Base-by-base conservation (phyloP, 2,329 filamentous ascomycete genomes). In the Stachybotrys elegans region DNA sequence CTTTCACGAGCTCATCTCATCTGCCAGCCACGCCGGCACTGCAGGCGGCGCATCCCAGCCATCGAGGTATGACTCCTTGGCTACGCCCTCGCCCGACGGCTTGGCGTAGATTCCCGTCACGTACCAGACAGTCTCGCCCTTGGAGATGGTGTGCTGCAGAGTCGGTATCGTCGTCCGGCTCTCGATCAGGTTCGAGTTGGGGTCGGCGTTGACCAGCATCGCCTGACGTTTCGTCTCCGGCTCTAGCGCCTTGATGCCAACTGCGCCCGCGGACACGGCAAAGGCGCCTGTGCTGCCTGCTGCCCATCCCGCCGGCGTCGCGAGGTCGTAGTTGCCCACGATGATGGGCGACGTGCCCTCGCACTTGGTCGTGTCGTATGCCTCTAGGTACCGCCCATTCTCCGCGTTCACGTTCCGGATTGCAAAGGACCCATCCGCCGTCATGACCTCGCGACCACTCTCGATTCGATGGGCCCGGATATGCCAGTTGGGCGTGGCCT, bases 171-270 rank as follows among this genome's bases (percentile, higher is more conserved):
- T 73, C 4, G 84, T 88, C 46, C 86, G 70, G 46, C 81, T 80
- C 65, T 88, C 82, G 3, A 89, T 72, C 25, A 91, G 66, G 63
- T 91, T 91, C 39, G 83, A 86, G 66, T 91, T 90, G 6, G 86
- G 85, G 59, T 91, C 87, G 11, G 85, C 84, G 45, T 88, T 81
- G 39, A 90, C 79, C 21, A 88, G 70, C 57, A 76, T 81, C 4
- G 85, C 86, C 43, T 62, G 65, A 17, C 84, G 71, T 13, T 58
- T 63, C 7, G 66, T 68, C 8, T 58, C 66, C 1, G 71, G 70
- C 56, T 70, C 85, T 44, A 73, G 66, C 51, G 64, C 82, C 59
- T 52, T 78, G 70, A 75, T 86, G 57, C 66, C 78, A 48, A 73
- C 78, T 50, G 63, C 78, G 44, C 70, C 83, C 69, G 61, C 71